Base-by-base conservation (phyloP, 2,329 filamentous ascomycete species). In the Daldinia eschscholtzii region DNA sequence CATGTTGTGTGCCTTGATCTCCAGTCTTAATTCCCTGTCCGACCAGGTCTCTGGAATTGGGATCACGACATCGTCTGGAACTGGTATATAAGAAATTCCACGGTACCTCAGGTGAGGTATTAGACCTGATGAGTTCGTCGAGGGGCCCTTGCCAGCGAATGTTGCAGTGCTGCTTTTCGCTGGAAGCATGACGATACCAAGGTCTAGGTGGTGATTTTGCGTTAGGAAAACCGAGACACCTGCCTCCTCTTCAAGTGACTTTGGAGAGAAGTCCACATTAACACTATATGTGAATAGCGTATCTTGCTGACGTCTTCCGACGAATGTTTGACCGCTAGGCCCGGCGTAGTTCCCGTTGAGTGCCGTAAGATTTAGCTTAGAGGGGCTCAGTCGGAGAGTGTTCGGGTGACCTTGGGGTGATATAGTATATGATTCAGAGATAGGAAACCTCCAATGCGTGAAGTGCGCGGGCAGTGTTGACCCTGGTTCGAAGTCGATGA, bases 361-460 rank as follows among this genome's bases (percentile, higher is more conserved):
- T 1, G 81, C 86, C 0, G 86, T 89, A 3, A 90, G 79, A 70
- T 89, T 88, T 0, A 86, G 78, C 1, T 74, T 78, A 0, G 85
- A 87, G 0, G 87, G 84, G 1, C 70, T 80, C 0, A 90, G 75
- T 1, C 80, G 80, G 0, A 89, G 80, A 0, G 81, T 81, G 68
- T 84, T 78, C 0, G 79, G 77, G 58, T 84, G 81, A 0, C 76
- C 81, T 0, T 70, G 73, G 0, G 81, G 81, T 0, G 84, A 88
- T 15, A 85, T 69, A 0, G 75, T 79, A 79, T 83, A 90, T 66
- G 79, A 81, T 57, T 76, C 77, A 0, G 80, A 72, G 33, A 81
- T 79, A 1, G 87, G 87, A 10, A 83, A 85, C 3, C 88, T 81
- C 81, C 87, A 88, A 79, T 87, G 81, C 1, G 86, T 82, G 69